Base-by-base conservation (phyloP, 2,329 filamentous ascomycete genomes). In the Scedosporium apiospermum region DNA sequence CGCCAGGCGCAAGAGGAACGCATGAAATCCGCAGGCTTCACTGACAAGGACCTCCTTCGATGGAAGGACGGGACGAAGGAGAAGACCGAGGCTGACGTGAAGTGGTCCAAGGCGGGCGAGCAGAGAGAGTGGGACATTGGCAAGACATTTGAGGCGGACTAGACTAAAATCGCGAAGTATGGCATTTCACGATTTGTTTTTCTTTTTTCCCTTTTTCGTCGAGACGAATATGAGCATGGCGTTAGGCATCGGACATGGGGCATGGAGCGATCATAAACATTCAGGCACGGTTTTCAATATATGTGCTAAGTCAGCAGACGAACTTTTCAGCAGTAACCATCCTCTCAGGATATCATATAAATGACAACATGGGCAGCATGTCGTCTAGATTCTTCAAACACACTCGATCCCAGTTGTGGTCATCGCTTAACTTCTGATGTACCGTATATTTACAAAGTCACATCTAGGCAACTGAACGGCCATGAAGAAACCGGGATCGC, bases 21-120 rank as follows among this genome's bases (percentile, higher is more conserved):
- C 63, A 76, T 97, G 64, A 86, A 86, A 41, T 84, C 84, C 21
- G 91, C 90, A 0, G 93, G 92, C 0, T 96, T 96, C 70, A 85
- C 84, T 1, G 89, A 92, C 16, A 83, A 86, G 4, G 84, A 92
- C 68, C 84, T 96, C 64, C 80, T 82, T 68, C 86, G 86, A 66
- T 91, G 88, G 85, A 86, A 88, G 71, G 85, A 80, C 60, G 82
- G 83, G 23, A 81, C 84, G 70, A 80, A 83, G 62, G 76, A 80
- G 44, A 84, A 88, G 65, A 82, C 85, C 44, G 27, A 64, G 30
- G 61, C 58, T 2, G 84, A 87, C 68, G 87, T 96, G 2, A 82
- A 78, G 60, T 96, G 91, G 91, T 80, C 82, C 44, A 88, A 86
- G 69, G 73, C 74, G 3, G 89, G 89, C 1, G 87, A 93, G 67